phyloP scores from a whole-genome alignment of 257 asterid species.

The Vinca minor region DNA sequence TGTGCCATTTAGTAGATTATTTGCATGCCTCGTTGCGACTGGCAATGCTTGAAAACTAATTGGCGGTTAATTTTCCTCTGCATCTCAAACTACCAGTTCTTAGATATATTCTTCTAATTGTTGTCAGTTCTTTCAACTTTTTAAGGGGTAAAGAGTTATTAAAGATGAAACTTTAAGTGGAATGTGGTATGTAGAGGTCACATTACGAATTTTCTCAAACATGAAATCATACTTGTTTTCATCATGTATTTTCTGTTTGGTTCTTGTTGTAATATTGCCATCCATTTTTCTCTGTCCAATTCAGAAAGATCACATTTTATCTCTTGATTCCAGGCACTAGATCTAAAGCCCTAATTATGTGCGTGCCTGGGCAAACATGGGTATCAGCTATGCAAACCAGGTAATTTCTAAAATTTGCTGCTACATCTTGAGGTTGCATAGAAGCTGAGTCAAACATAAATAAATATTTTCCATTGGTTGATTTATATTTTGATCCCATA shows the following conservation, averaged over 20 bases:
- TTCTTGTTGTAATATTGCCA: too few species aligned
- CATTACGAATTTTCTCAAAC: neutral
- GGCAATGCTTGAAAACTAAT: neutral
- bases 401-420: constrained; percentile 26
- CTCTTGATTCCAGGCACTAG: constrained; percentile 67
- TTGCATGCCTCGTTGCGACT: neutral
- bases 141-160: too few species aligned
- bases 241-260: neutral
- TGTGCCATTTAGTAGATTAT: neutral
- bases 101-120: neutral
- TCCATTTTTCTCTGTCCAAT: neutral
- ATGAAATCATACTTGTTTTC: too few species aligned
- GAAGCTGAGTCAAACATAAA: neutral
- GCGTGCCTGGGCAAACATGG: constrained; percentile 99
- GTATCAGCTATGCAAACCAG: constrained; percentile 99
- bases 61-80: neutral
- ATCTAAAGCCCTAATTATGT: constrained; percentile 94
- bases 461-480: neutral
- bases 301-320: neutral
- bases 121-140: neutral
- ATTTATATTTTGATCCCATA: neutral
- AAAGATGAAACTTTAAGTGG: neutral
- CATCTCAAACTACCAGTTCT: neutral
- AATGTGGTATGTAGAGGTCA: neutral
- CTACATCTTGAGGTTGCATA: neutral